A percentile compares a stretch with the other conserved stretches of the same genome.
These are phyloP conservation scores for Colletotrichum lupini DNA, from an alignment of 2,329 filamentous ascomycete genomes.

Conservation along the genomic window DNA sequence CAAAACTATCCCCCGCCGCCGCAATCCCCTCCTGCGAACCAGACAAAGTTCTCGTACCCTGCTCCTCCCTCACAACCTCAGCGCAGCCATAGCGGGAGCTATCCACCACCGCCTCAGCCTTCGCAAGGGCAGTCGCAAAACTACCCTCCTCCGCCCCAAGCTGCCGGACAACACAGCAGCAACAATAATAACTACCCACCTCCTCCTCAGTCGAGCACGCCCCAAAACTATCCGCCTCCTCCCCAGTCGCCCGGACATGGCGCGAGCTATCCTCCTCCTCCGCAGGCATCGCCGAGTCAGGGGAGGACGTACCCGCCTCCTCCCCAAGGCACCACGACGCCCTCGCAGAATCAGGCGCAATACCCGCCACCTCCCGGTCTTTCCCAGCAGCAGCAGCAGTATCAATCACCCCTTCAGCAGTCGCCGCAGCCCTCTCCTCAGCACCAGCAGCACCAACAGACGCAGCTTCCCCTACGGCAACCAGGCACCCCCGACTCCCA, in stretches of 20 bases:
- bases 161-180: slow-evolving; percentile 27
- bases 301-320: slow-evolving; percentile 38
- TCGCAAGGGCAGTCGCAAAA: slow-evolving; percentile 9
- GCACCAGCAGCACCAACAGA: slow-evolving; percentile 41
- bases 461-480: slow-evolving; percentile 37
- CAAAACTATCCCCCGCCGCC: slow-evolving; percentile 59
- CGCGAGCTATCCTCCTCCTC: slow-evolving; percentile 28
- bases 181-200: slow-evolving; percentile 44
- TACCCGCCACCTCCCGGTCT: slow-evolving; percentile 45
- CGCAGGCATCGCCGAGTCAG: slow-evolving; percentile 28
- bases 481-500: slow-evolving; percentile 33
- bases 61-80: slow-evolving; percentile 48
- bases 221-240: slow-evolving; percentile 43
- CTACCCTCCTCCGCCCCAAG: slow-evolving; percentile 46
- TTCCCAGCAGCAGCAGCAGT: slow-evolving; percentile 40
- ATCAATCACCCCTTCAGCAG: slow-evolving; percentile 46
- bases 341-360: slow-evolving; percentile 38
- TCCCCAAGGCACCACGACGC: slow-evolving; percentile 30
- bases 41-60: slow-evolving; percentile 57
- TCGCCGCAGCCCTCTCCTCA: slow-evolving; percentile 36
- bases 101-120: slow-evolving; percentile 45
- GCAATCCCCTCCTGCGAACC: slow-evolving; percentile 58
- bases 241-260: slow-evolving; percentile 33
- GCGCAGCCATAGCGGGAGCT: slow-evolving; percentile 39
- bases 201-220: slow-evolving; percentile 43